Base-by-base conservation (phyloP, 225 moss, liverwort and hornwort species). In the Lunularia cruciata region DNA sequence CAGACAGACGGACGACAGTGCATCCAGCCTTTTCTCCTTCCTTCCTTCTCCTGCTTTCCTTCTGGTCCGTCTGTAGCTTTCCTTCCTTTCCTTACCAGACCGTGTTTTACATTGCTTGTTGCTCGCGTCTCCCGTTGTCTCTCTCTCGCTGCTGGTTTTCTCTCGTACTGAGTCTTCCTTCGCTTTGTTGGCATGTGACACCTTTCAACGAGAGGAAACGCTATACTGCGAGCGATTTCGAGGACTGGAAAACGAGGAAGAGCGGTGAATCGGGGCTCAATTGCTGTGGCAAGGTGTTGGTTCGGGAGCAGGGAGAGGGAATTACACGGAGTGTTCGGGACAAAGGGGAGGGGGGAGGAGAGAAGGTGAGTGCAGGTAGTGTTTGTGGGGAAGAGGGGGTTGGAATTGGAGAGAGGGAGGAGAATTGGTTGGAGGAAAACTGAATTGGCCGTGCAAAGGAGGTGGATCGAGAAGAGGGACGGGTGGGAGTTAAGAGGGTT, bases 401-500 rank as follows among this genome's bases (percentile, higher is more conserved):
- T 34, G 47, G 26, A 62, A 51, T 48, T 51, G 61, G 49, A 33
- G 48, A 34, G 36, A 61, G 61, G 1, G 25, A 6, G 63, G 18
- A 16, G 28, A 59, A 60, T 54, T 59, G 60, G 47, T 38, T 6
- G 45, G 40, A 22, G 3, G 16, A 20, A n/a, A n/a, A 34, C 20
- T 8, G 58, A 45, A 63, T 43, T 72, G 62, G 63, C 40, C 38
- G 61, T 37, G 62, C 30, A 15, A 63, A 49, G 25, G 33, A 62
- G 62, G 35, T 38, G 72, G 62, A 72, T 72, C 62, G 72, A 53
- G 2, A 1, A 60, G 33, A 4, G 33, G 19, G 60, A 36, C 11
- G 22, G 25, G 8, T 33, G 3, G 38, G 37, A 20, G 19, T n/a
- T 28, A 63, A 63, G 60, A 72, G 78, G 73, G 78, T 78, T 78